Base-by-base conservation (phyloP, 192 early-diverging fungal genomes). In the Rhizophagus clarus region DNA sequence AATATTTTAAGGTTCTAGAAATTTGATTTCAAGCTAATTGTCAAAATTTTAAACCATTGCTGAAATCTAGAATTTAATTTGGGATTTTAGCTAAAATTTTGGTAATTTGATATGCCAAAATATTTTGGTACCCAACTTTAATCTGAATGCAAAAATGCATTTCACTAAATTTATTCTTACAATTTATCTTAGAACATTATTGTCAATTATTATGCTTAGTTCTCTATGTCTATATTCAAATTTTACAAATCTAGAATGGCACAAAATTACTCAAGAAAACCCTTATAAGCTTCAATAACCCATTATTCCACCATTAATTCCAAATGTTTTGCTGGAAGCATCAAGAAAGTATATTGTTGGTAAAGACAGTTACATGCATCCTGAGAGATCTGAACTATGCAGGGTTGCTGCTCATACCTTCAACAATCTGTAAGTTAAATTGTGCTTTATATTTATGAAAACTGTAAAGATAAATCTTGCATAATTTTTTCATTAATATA, bases 321-420 rank as follows among this genome's bases (percentile, higher is more conserved):
- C 76, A n/a, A 49, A 22, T 40, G 26, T 61, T 15, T 51, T 77
- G 4, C 76, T 66, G 28, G 61, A 77, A 49, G 61, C 76, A 34
- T 17, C 61, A 40, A 22, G 61, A 31, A 77, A 77, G 24, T 3
- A 77, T 77, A n/a, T 77, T 17, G 22, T 77, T 14, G 61, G 32
- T 40, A 28, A 28, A 40, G 76, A 77, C 12, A 61, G 2, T 40
- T 77, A 77, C 63, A 63, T 77, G 12, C 31, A 77, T 40, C 12
- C 75, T 37, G 75, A 77, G 66, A 37, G n/a, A 26, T 64, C 75
- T 31, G 28, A 63, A 61, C 11, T 77, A 64, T 29, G 75, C 15
- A 77, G 75, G 64, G 75, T 61, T 14, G 75, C 75, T 34, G 75
- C 75, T 77, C 32, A 7, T n/a, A 34, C 24, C 4, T 77, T 77